Conservation (phyloP, 148 eudicot genomes). For the Persicaria tinctoria region DNA sequence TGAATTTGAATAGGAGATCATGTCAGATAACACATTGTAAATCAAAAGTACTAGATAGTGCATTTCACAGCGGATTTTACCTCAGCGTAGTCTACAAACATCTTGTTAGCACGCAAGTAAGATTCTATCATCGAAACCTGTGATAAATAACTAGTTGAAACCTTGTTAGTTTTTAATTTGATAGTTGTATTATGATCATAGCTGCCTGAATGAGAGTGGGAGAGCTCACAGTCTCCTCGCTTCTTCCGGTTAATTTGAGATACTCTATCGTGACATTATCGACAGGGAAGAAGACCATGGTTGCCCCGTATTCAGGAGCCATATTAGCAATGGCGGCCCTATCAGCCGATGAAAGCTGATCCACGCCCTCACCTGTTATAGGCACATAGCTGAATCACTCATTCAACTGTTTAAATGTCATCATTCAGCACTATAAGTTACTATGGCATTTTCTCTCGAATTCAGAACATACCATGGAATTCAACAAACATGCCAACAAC, state of each 20-base stretch:
- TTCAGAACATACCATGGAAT: constrained; percentile 57
- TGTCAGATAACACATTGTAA: neutral
- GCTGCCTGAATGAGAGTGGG: neutral
- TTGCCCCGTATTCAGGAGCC: constrained; percentile 99
- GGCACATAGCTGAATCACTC: neutral
- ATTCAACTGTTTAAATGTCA: neutral
- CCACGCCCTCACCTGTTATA: constrained; percentile 70
- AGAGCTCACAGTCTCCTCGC: constrained; percentile 70
- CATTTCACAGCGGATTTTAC: constrained; percentile 21
- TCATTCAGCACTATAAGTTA: constrained; percentile 18
- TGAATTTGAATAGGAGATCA: constrained; percentile 16
- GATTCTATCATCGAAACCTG: constrained; percentile 91
- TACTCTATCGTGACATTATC: constrained; percentile 87
- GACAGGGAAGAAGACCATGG: constrained; percentile 98
- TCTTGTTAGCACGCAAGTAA: constrained; percentile 87
- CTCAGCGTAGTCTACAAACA: constrained; percentile 95
- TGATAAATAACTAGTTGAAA: neutral
- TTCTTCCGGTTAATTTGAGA: constrained; percentile 89
- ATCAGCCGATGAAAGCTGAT: constrained; percentile 70
- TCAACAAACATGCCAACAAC: constrained; percentile 90
- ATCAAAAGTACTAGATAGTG: neutral
- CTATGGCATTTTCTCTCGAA: constrained; percentile 45
- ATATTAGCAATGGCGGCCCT: constrained; percentile 98
- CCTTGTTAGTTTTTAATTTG: neutral
- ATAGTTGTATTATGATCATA: neutral